Conservation (phyloP, 305 asterid species). For the Plantago coronopus region DNA sequence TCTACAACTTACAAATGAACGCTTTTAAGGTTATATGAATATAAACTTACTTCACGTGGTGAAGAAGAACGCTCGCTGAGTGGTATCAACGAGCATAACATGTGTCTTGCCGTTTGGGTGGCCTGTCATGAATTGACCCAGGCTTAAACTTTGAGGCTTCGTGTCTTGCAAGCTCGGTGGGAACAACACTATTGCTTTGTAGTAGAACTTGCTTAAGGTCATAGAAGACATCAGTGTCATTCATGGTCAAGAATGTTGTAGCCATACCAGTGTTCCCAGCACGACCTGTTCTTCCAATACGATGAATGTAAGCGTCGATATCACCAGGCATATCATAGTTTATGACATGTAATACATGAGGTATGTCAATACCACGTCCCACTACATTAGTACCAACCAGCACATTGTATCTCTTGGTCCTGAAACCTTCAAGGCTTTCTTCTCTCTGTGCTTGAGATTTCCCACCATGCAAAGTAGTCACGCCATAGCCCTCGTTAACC, state of each 20-base stretch:
- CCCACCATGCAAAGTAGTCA: constrained; percentile 82
- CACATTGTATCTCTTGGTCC: constrained; percentile 69
- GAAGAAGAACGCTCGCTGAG: constrained; percentile 1
- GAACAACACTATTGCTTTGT: constrained; percentile 76
- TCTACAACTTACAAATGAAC: no score
- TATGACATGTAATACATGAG: constrained; percentile 81
- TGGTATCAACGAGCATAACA: constrained; percentile 52
- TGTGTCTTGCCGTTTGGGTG: constrained; percentile 69
- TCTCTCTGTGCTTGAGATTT: constrained; percentile 84
- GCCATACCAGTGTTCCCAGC: constrained; percentile 94
- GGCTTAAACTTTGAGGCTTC: constrained; percentile 90
- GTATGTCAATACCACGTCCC: constrained; percentile 89
- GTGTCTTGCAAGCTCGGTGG: constrained; percentile 80
- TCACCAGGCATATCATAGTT: constrained; percentile 75
- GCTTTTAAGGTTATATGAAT: no score
- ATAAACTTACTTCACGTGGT: not conserved
- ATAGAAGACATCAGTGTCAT: constrained; percentile 70
- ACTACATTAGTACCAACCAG: constrained; percentile 84
- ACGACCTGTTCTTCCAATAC: constrained; percentile 92
- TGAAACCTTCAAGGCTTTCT: constrained; percentile 78
- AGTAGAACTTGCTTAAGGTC: constrained; percentile 82
- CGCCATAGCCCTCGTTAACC: constrained; percentile 68
- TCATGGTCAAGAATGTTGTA: constrained; percentile 73
- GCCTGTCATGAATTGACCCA: constrained; percentile 67
- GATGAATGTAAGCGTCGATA: constrained; percentile 86